Conservation (phyloP, 192 early-diverging fungal species). For the Dissophora globulifera region DNA sequence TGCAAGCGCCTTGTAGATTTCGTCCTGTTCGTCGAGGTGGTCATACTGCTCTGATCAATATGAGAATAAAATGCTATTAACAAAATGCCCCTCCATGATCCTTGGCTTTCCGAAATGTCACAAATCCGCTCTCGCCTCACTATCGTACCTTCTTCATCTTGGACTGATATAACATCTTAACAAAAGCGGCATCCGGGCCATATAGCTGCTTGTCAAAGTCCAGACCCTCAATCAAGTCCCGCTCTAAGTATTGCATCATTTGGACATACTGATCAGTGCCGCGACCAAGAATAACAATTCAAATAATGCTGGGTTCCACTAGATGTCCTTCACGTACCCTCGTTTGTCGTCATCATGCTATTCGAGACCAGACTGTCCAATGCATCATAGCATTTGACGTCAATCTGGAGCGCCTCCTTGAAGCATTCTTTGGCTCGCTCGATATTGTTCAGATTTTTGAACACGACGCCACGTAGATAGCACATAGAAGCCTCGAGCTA, state of each 20-base stretch:
- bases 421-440: slow-evolving; percentile 67
- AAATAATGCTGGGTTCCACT: too few species aligned
- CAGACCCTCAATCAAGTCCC: slow-evolving; percentile 63
- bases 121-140: too few species aligned
- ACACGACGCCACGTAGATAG: slow-evolving; percentile 68
- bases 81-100: not conserved
- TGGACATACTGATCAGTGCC: too few species aligned
- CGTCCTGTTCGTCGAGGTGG: slow-evolving; percentile 55
- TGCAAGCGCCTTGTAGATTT: slow-evolving; percentile 49
- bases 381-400: slow-evolving; percentile 77
- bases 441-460: slow-evolving; percentile 58
- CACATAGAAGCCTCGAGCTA: slow-evolving; percentile 74
- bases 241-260: slow-evolving; percentile 54
- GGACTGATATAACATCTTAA: slow-evolving; percentile 67
- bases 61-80: too few species aligned
- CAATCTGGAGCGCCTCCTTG: slow-evolving; percentile 68
- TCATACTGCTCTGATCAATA: too few species aligned
- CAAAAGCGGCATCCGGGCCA: slow-evolving; percentile 61
- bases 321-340: slow-evolving; percentile 71
- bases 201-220: slow-evolving; percentile 61
- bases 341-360: slow-evolving; percentile 68
- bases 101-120: not conserved
- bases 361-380: slow-evolving; percentile 64
- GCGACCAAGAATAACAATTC: too few species aligned
- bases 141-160: slow-evolving; percentile 75